Evolutionary conservation across 306 rosid genomes (phyloP).

Genomic region (Gastrolobium villosum): DNA sequence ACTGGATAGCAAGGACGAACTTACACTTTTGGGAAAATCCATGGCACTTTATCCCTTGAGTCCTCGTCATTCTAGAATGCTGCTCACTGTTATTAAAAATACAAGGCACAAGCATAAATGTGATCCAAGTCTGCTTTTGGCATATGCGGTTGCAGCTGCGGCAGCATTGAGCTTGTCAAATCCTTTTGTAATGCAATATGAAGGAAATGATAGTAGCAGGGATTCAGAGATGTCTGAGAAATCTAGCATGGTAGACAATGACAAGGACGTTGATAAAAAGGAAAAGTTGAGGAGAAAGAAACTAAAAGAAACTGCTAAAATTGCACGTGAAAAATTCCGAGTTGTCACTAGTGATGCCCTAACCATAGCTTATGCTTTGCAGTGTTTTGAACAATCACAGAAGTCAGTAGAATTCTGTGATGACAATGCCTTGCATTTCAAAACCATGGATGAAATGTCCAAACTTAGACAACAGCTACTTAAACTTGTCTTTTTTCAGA

Average conservation of each 20-base stretch:
- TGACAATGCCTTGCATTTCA: constrained; percentile 73
- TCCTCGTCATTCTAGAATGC: constrained; percentile 98
- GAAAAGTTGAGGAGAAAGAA: constrained; percentile 71
- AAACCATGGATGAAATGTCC: constrained; percentile 97
- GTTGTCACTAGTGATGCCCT: constrained; percentile 84
- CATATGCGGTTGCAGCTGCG: constrained; percentile 83
- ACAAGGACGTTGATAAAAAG: constrained; percentile 55
- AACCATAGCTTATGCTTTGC: constrained; percentile 79
- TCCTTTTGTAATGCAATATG: constrained; percentile 77
- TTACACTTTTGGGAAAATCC: constrained; percentile 81
- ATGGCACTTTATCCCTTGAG: constrained; percentile 93
- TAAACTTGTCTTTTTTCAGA: constrained; percentile 70
- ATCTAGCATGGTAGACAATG: constrained; percentile 39
- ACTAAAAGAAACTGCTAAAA: constrained; percentile 70
- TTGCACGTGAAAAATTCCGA: constrained; percentile 69
- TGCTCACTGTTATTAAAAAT: constrained; percentile 73
- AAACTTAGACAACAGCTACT: constrained; percentile 87
- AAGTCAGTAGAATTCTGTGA: constrained; percentile 68
- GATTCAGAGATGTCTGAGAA: constrained; percentile 54
- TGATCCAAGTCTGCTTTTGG: constrained; percentile 68
- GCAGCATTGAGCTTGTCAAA: constrained; percentile 92
- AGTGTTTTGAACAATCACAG: constrained; percentile 75
- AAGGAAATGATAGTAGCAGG: constrained; percentile 61
- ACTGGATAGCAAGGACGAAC: constrained; percentile 69
- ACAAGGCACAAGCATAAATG: constrained; percentile 61